A percentile compares a stretch with the other conserved stretches of the same genome.
Evolutionary conservation across 768 basidiomycete genomes (phyloP).

Genomic region (Gloeophyllum trabeum): DNA sequence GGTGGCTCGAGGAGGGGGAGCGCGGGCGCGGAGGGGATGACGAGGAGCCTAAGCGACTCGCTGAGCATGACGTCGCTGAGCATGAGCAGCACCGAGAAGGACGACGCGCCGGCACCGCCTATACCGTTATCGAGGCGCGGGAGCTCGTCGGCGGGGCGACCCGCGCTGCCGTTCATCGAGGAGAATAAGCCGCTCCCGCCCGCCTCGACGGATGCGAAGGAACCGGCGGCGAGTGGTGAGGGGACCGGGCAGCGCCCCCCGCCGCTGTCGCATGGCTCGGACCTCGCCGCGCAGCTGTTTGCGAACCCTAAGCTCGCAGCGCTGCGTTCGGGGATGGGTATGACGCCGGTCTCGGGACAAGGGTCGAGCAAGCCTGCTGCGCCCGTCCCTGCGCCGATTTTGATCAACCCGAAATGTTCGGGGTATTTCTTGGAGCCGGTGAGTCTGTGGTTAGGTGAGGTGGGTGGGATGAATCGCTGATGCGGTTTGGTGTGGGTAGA

Average conservation of each 20-base stretch:
- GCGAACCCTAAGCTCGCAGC: slow-evolving; percentile 37
- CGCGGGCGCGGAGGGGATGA: background rate
- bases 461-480: background rate
- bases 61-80: background rate
- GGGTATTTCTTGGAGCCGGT: slow-evolving; percentile 97
- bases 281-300: slow-evolving; percentile 34
- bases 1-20: background rate
- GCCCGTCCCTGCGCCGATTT: slow-evolving; percentile 41
- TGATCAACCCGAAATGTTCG: slow-evolving; percentile 78
- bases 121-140: background rate
- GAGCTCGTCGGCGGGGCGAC: background rate
- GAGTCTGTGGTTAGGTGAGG: slow-evolving; percentile 17
- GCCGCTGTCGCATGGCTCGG: slow-evolving; percentile 16
- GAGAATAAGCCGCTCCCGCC: background rate
- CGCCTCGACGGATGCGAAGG: background rate
- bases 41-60: background rate
- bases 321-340: slow-evolving; percentile 22
- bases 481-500: slow-evolving; percentile 21
- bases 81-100: background rate
- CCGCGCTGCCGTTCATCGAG: background rate
- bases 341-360: slow-evolving; percentile 12
- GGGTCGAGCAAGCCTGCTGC: slow-evolving; percentile 7
- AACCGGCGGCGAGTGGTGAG: background rate
- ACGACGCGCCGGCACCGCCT: background rate
- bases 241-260: background rate